Evolutionary conservation across 306 rosid species (phyloP).

Genomic region (Inga laurina): DNA sequence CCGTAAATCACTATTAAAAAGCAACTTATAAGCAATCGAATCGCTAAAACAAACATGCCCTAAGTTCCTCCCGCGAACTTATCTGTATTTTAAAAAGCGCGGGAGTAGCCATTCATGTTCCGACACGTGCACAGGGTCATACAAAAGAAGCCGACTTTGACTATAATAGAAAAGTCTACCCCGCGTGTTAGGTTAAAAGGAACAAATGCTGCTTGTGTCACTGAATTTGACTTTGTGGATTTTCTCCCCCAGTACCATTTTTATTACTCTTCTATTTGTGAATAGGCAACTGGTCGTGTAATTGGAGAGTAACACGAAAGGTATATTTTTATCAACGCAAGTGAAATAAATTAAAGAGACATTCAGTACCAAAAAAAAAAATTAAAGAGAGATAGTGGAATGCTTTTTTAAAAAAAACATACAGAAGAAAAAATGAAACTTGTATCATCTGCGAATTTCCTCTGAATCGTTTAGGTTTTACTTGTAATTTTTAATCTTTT

Average conservation of each 20-base stretch:
- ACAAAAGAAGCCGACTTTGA: constrained; percentile 25
- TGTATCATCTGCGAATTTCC: neutral
- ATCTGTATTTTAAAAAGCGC: too few species aligned
- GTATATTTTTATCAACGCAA: neutral
- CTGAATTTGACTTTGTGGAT: constrained; percentile 45
- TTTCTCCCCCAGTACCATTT: neutral
- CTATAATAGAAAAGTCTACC: constrained; percentile 22
- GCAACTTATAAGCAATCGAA: too few species aligned
- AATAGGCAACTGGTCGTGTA: neutral
- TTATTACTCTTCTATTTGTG: neutral
- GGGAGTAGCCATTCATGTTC: neutral
- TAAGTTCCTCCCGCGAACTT: too few species aligned
- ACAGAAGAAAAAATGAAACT: neutral
- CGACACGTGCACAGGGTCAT: constrained; percentile 27
- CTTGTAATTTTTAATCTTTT: too few species aligned
- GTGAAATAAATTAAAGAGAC: neutral
- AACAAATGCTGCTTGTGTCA: constrained; percentile 48
- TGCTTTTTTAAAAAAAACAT: too few species aligned
- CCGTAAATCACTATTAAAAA: too few species aligned
- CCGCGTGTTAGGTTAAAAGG: constrained; percentile 46
- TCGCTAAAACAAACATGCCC: too few species aligned
- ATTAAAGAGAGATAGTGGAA: neutral
- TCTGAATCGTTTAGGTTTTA: neutral
- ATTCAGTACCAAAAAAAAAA: neutral
- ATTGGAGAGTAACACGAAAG: neutral